Conservation (phyloP, 225 moss, liverwort and hornwort genomes). For the Bryoerythrophyllum caledonicum region DNA sequence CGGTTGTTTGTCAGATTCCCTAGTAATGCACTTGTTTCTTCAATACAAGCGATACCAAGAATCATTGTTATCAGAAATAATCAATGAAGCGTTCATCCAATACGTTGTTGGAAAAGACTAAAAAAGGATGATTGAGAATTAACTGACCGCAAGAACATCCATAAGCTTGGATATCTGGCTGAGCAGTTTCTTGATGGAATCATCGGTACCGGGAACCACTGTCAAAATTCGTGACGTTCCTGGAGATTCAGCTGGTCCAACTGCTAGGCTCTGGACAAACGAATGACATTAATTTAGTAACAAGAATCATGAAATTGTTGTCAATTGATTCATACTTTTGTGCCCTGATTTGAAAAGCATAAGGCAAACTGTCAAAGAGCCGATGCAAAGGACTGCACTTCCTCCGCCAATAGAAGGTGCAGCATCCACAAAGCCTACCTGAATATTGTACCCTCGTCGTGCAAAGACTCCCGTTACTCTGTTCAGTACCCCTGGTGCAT, state of each 20-base stretch:
- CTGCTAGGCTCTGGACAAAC: conserved; percentile 72
- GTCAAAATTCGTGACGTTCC: conserved; percentile 75
- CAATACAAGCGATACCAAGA: neutral
- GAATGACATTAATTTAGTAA: conserved; percentile 6
- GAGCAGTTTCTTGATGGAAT: conserved; percentile 72
- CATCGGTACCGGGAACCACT: conserved; percentile 73
- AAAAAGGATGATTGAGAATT: neutral
- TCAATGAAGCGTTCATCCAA: neutral
- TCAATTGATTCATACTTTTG: neutral
- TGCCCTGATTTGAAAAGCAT: neutral
- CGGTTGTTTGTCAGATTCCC: neutral
- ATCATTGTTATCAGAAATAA: neutral
- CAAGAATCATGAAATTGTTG: conserved; percentile 10
- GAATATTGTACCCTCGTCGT: conserved; percentile 79
- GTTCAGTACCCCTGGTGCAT: conserved; percentile 83
- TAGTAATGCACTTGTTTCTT: neutral
- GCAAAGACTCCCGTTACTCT: conserved; percentile 84
- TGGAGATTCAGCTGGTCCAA: conserved; percentile 66
- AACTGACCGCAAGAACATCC: conserved; percentile 74
- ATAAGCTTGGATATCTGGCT: conserved; percentile 68
- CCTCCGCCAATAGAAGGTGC: neutral
- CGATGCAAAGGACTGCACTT: neutral
- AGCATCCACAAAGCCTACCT: conserved; percentile 43
- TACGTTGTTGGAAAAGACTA: neutral
- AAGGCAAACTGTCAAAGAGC: neutral